A percentile compares a stretch with the other conserved stretches of the same genome.
Evolutionary conservation across 805 yeast genomes (phyloP).

Genomic region (Yarrowia sp.): DNA sequence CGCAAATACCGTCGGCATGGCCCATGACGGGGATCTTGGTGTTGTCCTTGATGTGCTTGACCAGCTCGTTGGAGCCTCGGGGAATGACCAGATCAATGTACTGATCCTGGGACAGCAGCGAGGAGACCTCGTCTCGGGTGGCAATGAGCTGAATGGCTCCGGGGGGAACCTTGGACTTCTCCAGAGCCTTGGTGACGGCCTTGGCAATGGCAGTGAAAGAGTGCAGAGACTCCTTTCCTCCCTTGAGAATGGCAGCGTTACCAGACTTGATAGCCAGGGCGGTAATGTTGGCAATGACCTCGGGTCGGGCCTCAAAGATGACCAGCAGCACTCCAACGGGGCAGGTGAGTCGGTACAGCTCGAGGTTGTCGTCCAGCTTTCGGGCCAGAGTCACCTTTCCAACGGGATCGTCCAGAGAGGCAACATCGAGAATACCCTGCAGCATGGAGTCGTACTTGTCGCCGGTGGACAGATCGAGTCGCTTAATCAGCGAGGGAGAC

Average conservation of each 20-base stretch:
- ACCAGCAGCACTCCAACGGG: slow-evolving; percentile 94
- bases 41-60: slow-evolving; percentile 79
- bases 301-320: slow-evolving; percentile 96
- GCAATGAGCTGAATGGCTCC: slow-evolving; percentile 85
- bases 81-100: slow-evolving; percentile 96
- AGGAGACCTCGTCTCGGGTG: slow-evolving; percentile 89
- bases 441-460: slow-evolving; percentile 94
- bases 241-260: slow-evolving; percentile 94
- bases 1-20: slow-evolving; percentile 98
- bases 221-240: slow-evolving; percentile 91
- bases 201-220: slow-evolving; percentile 84
- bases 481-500: slow-evolving; percentile 74
- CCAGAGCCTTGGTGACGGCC: slow-evolving; percentile 67
- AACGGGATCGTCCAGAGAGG: slow-evolving; percentile 86
- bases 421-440: slow-evolving; percentile 92
- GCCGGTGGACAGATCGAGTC: slow-evolving; percentile 80
- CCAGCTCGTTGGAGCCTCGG: slow-evolving; percentile 95
- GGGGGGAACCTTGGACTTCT: slow-evolving; percentile 74
- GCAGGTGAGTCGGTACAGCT: slow-evolving; percentile 80
- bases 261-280: slow-evolving; percentile 96
- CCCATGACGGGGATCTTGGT: slow-evolving; percentile 98
- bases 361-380: slow-evolving; percentile 87
- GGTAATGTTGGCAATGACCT: slow-evolving; percentile 96
- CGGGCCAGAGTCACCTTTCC: slow-evolving; percentile 86
- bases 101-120: slow-evolving; percentile 80